Base-by-base conservation (phyloP, 176 grass and related monocot species). In the Hordeum marinum region DNA sequence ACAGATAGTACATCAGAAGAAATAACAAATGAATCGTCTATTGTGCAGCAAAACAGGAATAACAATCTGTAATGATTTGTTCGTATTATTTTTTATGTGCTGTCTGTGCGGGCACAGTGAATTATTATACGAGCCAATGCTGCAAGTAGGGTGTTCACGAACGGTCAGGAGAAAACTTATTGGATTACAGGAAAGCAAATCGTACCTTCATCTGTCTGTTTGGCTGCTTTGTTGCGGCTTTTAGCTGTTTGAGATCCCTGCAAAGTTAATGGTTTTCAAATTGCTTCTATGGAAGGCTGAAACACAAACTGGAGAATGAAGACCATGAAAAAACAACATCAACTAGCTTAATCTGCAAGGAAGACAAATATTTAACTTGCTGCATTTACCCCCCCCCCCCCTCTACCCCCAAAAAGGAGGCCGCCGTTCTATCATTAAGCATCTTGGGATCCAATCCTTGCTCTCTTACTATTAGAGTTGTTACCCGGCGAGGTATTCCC, bases 151-250 rank as follows among this genome's bases (percentile, higher is more conserved):
- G 25, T 14, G 59, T 31, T 69, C 40, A 79, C 21, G 8, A 24
- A 52, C 0, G 15, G 15, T 40, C 42, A 36, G 42, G 59, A 68
- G 20, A 17, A 27, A 82, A 61, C 5, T 29, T 13, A 72, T 8
- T 42, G 25, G 11, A 78, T 66, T 79, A 79, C 34, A 79, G 79
- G 46, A 78, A 80, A 85, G 7, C 8, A 35, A 42, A 80, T 24
- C 48, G 32, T 11, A 90, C 89, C 89, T 67, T 83, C 68, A 46
- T 83, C 84, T 42, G 48, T 80, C 27, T 79, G 45, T 62, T 61
- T 50, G 12, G 59, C 54, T 79, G 60, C 11, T 74, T 78, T 79
- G 31, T 61, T 80, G 46, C 11, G 9, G 18, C 17, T 48, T 68
- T 83, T 80, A 25, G 64, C 75, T 74, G 35, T 42, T 37, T 59